Base-by-base conservation (phyloP, 345 rosid species). In the Camelina sativa region DNA sequence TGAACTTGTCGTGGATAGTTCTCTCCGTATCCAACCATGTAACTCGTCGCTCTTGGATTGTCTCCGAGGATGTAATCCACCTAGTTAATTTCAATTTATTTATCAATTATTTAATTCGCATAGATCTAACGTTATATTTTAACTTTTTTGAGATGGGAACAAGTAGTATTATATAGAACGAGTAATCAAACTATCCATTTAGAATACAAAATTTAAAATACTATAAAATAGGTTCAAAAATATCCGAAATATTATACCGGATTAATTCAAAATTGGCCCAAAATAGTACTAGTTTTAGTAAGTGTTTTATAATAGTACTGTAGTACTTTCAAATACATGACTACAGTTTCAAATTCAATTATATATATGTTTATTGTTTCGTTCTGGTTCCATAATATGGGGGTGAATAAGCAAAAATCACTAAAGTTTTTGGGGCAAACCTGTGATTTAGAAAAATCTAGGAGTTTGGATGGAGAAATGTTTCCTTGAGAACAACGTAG, bases 51-150 rank as follows among this genome's bases (percentile, higher is more conserved):
- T 80, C 97, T 85, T 2, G 99, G 99, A 68, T 95, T 92, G 83
- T 95, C 97, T 43, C 97, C 99, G 6, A 95, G 93, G 64, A 95
- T 86, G 77, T 95, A 95, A 61, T 95, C 97, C 70, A 90, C 91
- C 96, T 93, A 75, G 71, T 32, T 8, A 38, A 11, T 43, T 32
- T 11, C 4, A 56, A 48, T 47, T n/a, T 30, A 48, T 4, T 23
- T 5, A 15, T 7, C 34, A 7, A 15, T 59, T 5, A 25, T 23
- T 1, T 16, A 3, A 9, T 34, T 8, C 16, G 34, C 6, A 57
- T 4, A 59, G 2, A 23, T 1, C 5, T 58, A 16, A 17, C 40
- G 16, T 3, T 16, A 48, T 9, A 48, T 16, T 48, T 16, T 8
- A 2, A 48, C 17, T 46, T 46, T 46, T 2, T 15, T 41, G 0